Evolutionary conservation across 345 rosid genomes (phyloP).

Genomic region (Hibiscus tridactylites): DNA sequence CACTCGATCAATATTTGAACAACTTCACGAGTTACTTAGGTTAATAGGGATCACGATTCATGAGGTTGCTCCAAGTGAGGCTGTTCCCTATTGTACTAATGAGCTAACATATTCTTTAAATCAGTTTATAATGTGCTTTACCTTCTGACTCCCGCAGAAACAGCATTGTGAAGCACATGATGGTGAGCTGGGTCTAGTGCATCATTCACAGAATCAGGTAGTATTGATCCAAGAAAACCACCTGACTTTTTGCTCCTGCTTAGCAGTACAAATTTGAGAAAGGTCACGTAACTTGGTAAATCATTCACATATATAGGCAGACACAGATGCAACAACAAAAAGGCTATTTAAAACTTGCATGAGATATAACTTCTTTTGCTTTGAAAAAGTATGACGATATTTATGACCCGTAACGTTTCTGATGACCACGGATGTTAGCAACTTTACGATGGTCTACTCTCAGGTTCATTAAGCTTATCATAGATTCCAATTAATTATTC

Average conservation of each 20-base stretch:
- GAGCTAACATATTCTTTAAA: background rate
- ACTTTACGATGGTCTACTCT: background rate
- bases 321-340: background rate
- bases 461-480: background rate
- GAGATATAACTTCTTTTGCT: background rate
- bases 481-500: background rate
- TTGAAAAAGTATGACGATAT: background rate
- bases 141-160: slow-evolving; percentile 71
- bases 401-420: background rate
- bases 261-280: background rate
- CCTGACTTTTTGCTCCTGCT: slow-evolving; percentile 56
- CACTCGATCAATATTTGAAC: background rate
- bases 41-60: background rate
- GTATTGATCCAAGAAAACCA: slow-evolving; percentile 67
- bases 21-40: background rate
- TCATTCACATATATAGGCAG: background rate
- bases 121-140: slow-evolving; percentile 14
- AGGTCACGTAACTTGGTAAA: background rate
- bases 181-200: slow-evolving; percentile 74
- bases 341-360: background rate
- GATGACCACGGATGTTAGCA: background rate
- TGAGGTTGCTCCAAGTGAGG: background rate
- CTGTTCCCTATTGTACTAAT: background rate
- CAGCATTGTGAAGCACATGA: slow-evolving; percentile 66
- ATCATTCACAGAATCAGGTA: slow-evolving; percentile 74